Percentiles rank a stretch among this genome's conserved stretches.
These are phyloP conservation scores for Gossypium rotundifolium DNA, from an alignment of 345 rosid genomes.

Conservation along the genomic window DNA sequence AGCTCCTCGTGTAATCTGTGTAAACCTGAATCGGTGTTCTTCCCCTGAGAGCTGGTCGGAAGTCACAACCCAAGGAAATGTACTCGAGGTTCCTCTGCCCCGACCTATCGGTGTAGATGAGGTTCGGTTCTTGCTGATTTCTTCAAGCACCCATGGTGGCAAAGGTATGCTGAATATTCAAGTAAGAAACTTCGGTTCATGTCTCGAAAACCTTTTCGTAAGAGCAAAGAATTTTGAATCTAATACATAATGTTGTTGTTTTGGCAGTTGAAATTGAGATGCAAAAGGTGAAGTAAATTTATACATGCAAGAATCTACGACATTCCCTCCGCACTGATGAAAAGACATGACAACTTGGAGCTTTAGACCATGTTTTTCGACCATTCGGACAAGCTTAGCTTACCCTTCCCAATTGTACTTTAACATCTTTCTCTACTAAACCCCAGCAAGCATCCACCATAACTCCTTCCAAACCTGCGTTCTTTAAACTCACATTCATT, in stretches of 20 bases:
- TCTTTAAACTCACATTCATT: conserved; percentile 81
- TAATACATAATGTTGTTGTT: neutral
- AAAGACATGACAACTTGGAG: conserved; percentile 93
- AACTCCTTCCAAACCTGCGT: conserved; percentile 89
- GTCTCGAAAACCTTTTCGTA: neutral
- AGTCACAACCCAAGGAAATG: conserved; percentile 86
- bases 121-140: conserved; percentile 79
- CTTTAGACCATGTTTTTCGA: conserved; percentile 73
- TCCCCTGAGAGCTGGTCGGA: conserved; percentile 65
- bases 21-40: conserved; percentile 90
- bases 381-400: conserved; percentile 82
- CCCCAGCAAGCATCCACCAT: conserved; percentile 99
- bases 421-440: conserved; percentile 82
- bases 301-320: conserved; percentile 97
- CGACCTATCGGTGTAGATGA: conserved; percentile 85
- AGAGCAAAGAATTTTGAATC: too few relatives aligned
- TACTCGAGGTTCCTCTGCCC: conserved; percentile 89
- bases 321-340: conserved; percentile 97
- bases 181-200: neutral
- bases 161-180: conserved; percentile 57
- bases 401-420: conserved; percentile 95
- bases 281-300: neutral
- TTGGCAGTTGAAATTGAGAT: neutral
- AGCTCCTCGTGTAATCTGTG: conserved; percentile 87
- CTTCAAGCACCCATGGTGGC: conserved; percentile 98